A percentile compares a stretch with the other conserved stretches of the same genome.
phyloP scores from a whole-genome alignment of 148 eudicot genomes.

The Chenopodium quinoa region DNA sequence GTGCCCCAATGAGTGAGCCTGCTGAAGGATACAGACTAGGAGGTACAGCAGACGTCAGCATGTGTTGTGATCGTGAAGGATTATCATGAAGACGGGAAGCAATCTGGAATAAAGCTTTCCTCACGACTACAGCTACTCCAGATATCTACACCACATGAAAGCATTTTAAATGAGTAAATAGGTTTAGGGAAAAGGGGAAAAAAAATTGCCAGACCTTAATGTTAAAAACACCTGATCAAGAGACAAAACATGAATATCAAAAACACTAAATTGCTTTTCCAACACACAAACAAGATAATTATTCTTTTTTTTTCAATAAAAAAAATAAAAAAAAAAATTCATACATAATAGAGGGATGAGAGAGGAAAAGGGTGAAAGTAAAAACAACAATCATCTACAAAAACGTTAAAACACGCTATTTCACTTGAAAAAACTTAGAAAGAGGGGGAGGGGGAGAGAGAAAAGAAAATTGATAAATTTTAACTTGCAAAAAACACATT shows the following conservation, averaged over 20 bases:
- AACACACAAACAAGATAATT: background rate
- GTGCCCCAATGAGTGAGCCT: slow-evolving; percentile 65
- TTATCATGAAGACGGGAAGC: slow-evolving; percentile 90
- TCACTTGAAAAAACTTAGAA: background rate
- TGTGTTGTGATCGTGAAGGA: slow-evolving; percentile 90
- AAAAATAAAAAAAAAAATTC: too few species aligned
- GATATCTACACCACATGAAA: slow-evolving; percentile 49
- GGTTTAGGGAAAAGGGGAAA: too few species aligned
- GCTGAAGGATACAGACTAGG: slow-evolving; percentile 52
- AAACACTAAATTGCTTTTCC: background rate
- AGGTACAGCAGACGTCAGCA: slow-evolving; percentile 70
- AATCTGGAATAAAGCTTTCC: slow-evolving; percentile 75
- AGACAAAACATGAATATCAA: background rate
- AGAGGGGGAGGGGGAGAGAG: too few species aligned
- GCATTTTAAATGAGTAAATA: background rate
- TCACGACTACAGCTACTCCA: slow-evolving; percentile 71
- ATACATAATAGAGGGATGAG: background rate
- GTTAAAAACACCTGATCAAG: background rate
- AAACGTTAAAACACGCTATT: background rate
- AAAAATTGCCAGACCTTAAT: background rate
- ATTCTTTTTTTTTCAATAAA: too few species aligned
- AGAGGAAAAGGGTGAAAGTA: background rate
- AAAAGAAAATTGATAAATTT: too few species aligned
- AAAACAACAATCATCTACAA: background rate
- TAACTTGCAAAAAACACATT: background rate